phyloP scores from a whole-genome alignment of 306 rosid species.

The apple (Malus domestica) region ASM211411v1 NC_041793.1:20759001-20759500 shows the following conservation, averaged over 20 bases:
- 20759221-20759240: slow-evolving; percentile 82
- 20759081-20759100: slow-evolving; percentile 83
- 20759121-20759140: slow-evolving; percentile 51
- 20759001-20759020: slow-evolving; percentile 82
- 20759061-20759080: slow-evolving; percentile 70
- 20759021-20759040: slow-evolving; percentile 69
- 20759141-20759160: slow-evolving; percentile 70
- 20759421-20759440: no score
- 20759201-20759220: slow-evolving; percentile 88
- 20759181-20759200: slow-evolving; percentile 38
- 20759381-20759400: no score
- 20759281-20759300: slow-evolving; percentile 23
- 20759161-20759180: slow-evolving; percentile 41
- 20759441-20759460: no score
- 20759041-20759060: slow-evolving; percentile 79
- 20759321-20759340: no score
- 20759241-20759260: slow-evolving; percentile 65
- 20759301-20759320: no score
- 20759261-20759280: slow-evolving; percentile 80
- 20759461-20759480: background rate
- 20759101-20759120: slow-evolving; percentile 74
- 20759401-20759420: no score
- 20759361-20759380: no score
- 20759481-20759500: no score
- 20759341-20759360: no score